Evolutionary conservation across 768 basidiomycete genomes (phyloP), one percentile per base, ranked within the genome.

Genomic region (Cytidiella melzeri): DNA sequence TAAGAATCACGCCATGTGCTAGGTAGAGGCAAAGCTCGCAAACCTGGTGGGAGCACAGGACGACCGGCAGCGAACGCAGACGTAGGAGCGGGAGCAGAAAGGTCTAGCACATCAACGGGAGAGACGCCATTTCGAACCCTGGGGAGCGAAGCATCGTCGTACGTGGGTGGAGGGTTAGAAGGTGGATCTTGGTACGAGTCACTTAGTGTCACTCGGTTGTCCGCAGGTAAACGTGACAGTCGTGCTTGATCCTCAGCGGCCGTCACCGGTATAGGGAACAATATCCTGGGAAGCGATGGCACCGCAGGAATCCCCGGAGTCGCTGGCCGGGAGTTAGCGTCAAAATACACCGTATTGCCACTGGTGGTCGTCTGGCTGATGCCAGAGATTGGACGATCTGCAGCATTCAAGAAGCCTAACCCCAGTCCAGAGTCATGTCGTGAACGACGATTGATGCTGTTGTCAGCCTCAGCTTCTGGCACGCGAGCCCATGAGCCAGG

Each of bases 291-390:
- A 34, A 34, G 30, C 30, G 30, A 15, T 15, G 30, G 30, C 15
- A 34, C 30, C 9, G 30, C 30, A 71, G 70, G 41, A 74, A 72
- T 23, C 10, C 39, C 15, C 66, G 47, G 10, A 27, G 79, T 77
- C 1, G 56, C 64, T 10, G 71, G 64, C 9, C 66, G 64, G 0
- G 81, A 82, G 3, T 63, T 50, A 0, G 84, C 84, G 57, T 86
- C 84, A 52, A 80, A 79, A 55, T 80, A 87, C 2, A 82, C 56
- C 0, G 82, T 84, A 25, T 67, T 73, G 3, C 76, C 82, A 12
- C 49, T 54, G 4, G 40, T 52, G 21, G 55, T 58, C 26, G 48
- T 62, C 5, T 59, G 73, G 46, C 83, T 85, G 34, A 77, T 66
- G 41, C 69, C 69, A 0, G 86, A 87, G 25, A 75, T 61, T 0